Evolutionary conservation across 1,284 basidiomycete genomes (phyloP).

Genomic region (Apiotrichum siamense): DNA sequence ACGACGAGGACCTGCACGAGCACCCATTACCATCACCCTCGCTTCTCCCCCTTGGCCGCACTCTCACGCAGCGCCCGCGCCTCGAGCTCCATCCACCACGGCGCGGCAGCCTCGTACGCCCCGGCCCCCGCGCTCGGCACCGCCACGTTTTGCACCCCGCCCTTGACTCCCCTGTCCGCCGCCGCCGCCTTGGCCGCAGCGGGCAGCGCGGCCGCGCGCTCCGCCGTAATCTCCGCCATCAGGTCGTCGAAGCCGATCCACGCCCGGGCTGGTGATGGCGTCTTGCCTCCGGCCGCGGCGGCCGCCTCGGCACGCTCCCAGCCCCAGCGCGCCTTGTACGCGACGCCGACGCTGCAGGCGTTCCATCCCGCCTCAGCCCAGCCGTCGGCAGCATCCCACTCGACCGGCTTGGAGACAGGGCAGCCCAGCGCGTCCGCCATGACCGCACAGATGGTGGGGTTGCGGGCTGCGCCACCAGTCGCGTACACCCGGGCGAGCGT

Average conservation of each 20-base stretch:
- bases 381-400: conserved; percentile 18
- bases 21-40: no score
- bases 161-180: conserved; percentile 19
- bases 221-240: conserved; percentile 11
- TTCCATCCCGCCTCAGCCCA: conserved; percentile 39
- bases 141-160: conserved; percentile 31
- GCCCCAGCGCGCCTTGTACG: conserved; percentile 45
- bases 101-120: conserved; percentile 23
- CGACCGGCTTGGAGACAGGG: conserved; percentile 53
- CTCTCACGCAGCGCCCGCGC: conserved; percentile 13
- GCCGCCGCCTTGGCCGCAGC: conserved; percentile 19
- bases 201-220: conserved; percentile 26
- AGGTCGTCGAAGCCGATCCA: conserved; percentile 21
- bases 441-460: conserved; percentile 65
- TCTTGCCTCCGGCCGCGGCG: background rate
- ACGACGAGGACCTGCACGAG: no score
- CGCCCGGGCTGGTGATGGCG: no score
- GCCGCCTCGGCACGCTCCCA: conserved; percentile 24
- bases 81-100: conserved; percentile 31
- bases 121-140: conserved; percentile 14
- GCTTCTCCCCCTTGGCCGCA: no score
- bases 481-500: conserved; percentile 67
- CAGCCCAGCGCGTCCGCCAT: conserved; percentile 73
- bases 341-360: conserved; percentile 43
- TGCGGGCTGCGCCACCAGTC: conserved; percentile 73